Evolutionary conservation across 2,329 filamentous ascomycete genomes (phyloP), one percentile per base, ranked within the genome.

Genomic region (Cytospora schulzeri): DNA sequence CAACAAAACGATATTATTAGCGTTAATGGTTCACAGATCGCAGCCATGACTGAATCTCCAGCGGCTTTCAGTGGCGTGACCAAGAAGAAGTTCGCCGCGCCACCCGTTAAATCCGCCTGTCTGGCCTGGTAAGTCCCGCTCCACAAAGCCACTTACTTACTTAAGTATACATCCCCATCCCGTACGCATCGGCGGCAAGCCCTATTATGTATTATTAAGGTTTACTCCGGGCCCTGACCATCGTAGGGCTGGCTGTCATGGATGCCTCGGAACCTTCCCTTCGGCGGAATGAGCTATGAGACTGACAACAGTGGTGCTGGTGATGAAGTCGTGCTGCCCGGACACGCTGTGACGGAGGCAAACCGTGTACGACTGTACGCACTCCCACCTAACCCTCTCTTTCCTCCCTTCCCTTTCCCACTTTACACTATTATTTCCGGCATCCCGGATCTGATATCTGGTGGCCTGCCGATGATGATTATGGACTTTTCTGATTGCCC

Each of bases 101-200:
- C 81, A 57, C 81, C 81, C 1, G 80, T 83, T 31, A 83, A 83
- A 70, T 75, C 80, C 58, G 81, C 81, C 26, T 83, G 81, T 68
- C 75, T 83, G 63, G 77, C 80, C 60, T 83, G 81, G 81, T 83
- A 77, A 65, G 78, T 74, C 55, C 57, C 28, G 50, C 60, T 22
- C 38, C n/a, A n/a, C n/a, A n/a, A 41, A 41, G 15, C 24, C 26
- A 19, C n/a, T n/a, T n/a, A 57, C 33, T 48, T 14, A 54, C n/a
- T n/a, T n/a, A 57, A n/a, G 22, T 14, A 54, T n/a, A 54, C 28
- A 54, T 54, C 11, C n/a, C 1, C 22, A 60, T 31, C 26, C 19
- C 51, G 24, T 55, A 26, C 55, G 55, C 58, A 26, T 24, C n/a
- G 51, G 33, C 48, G n/a, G 22, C 57, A 53, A n/a, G n/a, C 54